These are phyloP conservation scores for Cylindrotheca fusiformis DNA, from an alignment of 108 stramenopile genomes.

Conservation along the genomic window DNA sequence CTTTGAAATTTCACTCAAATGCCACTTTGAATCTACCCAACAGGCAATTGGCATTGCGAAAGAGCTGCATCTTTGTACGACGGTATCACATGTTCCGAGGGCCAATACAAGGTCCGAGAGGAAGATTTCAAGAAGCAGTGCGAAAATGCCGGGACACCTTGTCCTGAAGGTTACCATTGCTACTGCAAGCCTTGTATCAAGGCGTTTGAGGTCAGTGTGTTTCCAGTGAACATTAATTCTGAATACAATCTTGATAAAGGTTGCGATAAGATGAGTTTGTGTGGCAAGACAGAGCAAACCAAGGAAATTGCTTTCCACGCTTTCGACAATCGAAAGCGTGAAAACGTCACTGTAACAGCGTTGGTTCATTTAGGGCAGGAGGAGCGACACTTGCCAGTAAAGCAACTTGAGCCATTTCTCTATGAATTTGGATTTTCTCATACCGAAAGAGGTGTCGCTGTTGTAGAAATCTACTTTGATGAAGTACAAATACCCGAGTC, in stretches of 20 bases:
- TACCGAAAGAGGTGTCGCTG: slow-evolving; percentile 1
- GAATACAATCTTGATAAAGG: neutral
- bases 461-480: slow-evolving; percentile 25
- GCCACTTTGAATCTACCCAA: neutral
- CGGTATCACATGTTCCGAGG: slow-evolving; percentile 35
- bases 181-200: slow-evolving; percentile 33
- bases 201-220: slow-evolving; percentile 16
- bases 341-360: neutral
- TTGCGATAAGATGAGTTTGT: slow-evolving; percentile 27
- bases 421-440: slow-evolving; percentile 19
- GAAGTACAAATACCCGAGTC: slow-evolving; percentile 30
- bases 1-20: neutral
- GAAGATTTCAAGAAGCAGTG: slow-evolving; percentile 20
- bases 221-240: slow-evolving; percentile 5
- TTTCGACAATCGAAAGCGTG: slow-evolving; percentile 17
- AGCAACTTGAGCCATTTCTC: neutral
- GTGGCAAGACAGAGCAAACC: slow-evolving; percentile 7
- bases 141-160: slow-evolving; percentile 18
- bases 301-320: slow-evolving; percentile 3
- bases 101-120: slow-evolving; percentile 8
- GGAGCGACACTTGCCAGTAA: neutral
- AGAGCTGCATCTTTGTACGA: slow-evolving; percentile 24
- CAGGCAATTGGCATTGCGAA: slow-evolving; percentile 13
- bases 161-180: slow-evolving; percentile 33
- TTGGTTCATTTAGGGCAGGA: neutral